Evolutionary conservation across 2,329 filamentous ascomycete species (phyloP).

Genomic region (Nemania sp.): DNA sequence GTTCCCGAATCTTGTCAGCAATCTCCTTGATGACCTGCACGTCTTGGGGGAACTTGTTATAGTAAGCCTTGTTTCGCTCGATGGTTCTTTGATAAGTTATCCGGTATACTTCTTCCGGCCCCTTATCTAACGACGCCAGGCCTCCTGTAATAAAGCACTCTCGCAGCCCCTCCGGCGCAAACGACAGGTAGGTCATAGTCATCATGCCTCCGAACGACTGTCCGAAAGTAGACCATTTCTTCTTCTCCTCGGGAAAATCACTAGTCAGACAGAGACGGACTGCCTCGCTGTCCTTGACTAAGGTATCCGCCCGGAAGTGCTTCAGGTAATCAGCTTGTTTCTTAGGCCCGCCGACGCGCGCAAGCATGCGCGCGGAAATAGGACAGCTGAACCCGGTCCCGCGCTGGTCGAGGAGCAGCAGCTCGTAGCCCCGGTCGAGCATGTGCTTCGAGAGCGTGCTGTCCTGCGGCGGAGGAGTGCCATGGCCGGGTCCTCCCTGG

Average conservation of each 20-base stretch:
- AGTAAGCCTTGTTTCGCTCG: conserved; percentile 77
- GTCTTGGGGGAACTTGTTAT: conserved; percentile 84
- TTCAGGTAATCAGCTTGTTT: conserved; percentile 81
- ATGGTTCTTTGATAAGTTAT: conserved; percentile 70
- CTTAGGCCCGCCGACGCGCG: conserved; percentile 62
- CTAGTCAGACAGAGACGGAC: conserved; percentile 74
- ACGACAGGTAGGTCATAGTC: conserved; percentile 79
- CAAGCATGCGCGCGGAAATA: conserved; percentile 73
- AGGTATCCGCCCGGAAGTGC: conserved; percentile 85
- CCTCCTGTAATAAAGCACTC: conserved; percentile 88
- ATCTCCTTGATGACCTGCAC: conserved; percentile 68
- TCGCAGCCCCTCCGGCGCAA: conserved; percentile 73
- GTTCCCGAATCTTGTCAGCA: conserved; percentile 63
- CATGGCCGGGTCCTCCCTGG: conserved; percentile 83
- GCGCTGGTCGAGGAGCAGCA: conserved; percentile 86
- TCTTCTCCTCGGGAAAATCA: conserved; percentile 68
- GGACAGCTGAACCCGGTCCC: conserved; percentile 86
- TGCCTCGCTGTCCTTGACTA: conserved; percentile 87
- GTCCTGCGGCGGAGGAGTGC: conserved; percentile 74
- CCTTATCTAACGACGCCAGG: conserved; percentile 73
- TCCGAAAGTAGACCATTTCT: conserved; percentile 83
- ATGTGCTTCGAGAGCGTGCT: conserved; percentile 70
- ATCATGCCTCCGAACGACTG: conserved; percentile 95
- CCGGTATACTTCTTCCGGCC: conserved; percentile 74
- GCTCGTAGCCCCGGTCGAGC: conserved; percentile 80